Evolutionary conservation across 495 filamentous ascomycete species (phyloP), one percentile per base, ranked within the genome.

Genomic region (Lepraria neglecta): DNA sequence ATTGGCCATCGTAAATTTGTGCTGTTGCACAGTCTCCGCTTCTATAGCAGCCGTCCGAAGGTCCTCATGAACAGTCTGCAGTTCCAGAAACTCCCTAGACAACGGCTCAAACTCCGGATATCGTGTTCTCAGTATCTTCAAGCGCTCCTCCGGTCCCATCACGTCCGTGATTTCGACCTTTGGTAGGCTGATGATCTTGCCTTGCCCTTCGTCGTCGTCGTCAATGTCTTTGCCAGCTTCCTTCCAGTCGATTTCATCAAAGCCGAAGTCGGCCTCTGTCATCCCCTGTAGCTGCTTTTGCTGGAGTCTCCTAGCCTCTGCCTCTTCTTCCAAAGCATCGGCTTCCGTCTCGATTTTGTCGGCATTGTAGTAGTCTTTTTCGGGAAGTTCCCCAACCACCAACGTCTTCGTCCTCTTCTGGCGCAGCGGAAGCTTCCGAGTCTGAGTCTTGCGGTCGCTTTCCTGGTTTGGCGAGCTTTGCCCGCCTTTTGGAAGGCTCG

Each of bases 91-190:
- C 67, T 96, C 91, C 63, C 89, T 84, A 33, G 88, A 83, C 35
- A 98, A 74, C 38, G 85, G 87, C 61, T 92, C 86, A 67, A 97
- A 96, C 69, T 98, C 94, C 4, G 94, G 94, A 71, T 97, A 95
- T 70, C 88, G 78, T 7, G 84, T 78, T 61, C 86, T 84, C 53
- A 98, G 69, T 15, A 97, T 79, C 69, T 84, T 87, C 64, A 88
- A 73, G 65, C 86, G 81, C 68, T 97, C 92, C 45, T 87, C 85
- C 4, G 80, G 71, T 14, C 76, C 74, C 87, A 95, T 92, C 45
- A 88, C 85, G 4, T 88, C 84, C 11, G 88, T 87, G 61, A 97
- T 82, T 67, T 89, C 86, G 27, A 89, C 68, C 62, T 95, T 87
- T 35, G 90, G 89, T 44, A 98, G 76, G 6, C 84, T 91, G 11